A percentile compares a stretch with the other conserved stretches of the same genome.
phyloP scores from a whole-genome alignment of 768 basidiomycete genomes.

The Goffeauzyma gilvescens region DNA sequence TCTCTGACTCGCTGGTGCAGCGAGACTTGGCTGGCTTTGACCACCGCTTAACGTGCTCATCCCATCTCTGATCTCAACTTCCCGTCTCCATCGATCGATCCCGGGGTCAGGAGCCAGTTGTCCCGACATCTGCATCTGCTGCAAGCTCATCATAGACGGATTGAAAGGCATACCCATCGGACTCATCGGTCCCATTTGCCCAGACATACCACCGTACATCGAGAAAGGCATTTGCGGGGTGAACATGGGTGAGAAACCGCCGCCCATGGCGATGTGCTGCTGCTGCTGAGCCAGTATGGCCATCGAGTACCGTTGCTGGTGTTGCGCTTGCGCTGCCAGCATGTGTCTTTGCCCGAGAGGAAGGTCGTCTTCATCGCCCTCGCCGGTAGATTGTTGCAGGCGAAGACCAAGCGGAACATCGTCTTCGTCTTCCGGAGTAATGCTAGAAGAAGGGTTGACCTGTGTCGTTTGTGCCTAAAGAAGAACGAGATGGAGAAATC shows the following conservation, averaged over 20 bases:
- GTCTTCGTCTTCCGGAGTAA: conserved; percentile 25
- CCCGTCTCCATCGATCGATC: conserved; percentile 10
- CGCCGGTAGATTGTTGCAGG: conserved; percentile 7
- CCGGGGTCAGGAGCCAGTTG: conserved; percentile 6
- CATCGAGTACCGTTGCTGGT: conserved; percentile 7
- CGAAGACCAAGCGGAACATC: conserved; percentile 22
- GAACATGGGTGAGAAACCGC: too few relatives aligned
- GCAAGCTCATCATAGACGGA: conserved; percentile 3
- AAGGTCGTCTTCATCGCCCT: conserved; percentile 15
- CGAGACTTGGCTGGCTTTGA: too few relatives aligned
- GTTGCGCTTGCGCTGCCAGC: conserved; percentile 13
- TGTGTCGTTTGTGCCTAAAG: neutral
- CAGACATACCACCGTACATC: neutral
- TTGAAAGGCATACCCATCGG: conserved; percentile 4
- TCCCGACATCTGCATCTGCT: neutral
- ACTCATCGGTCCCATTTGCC: conserved; percentile 4
- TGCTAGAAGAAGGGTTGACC: too few relatives aligned
- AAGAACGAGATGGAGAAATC: too few relatives aligned
- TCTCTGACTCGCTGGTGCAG: too few relatives aligned
- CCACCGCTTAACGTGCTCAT: too few relatives aligned
- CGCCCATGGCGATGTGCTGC: conserved; percentile 5
- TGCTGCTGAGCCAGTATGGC: conserved; percentile 6
- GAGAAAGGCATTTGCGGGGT: conserved; percentile 9
- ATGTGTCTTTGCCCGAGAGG: conserved; percentile 25
- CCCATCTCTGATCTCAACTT: conserved; percentile 8